Evolutionary conservation across 1,284 basidiomycete genomes (phyloP).

Genomic region (Apiotrichum sp.): DNA sequence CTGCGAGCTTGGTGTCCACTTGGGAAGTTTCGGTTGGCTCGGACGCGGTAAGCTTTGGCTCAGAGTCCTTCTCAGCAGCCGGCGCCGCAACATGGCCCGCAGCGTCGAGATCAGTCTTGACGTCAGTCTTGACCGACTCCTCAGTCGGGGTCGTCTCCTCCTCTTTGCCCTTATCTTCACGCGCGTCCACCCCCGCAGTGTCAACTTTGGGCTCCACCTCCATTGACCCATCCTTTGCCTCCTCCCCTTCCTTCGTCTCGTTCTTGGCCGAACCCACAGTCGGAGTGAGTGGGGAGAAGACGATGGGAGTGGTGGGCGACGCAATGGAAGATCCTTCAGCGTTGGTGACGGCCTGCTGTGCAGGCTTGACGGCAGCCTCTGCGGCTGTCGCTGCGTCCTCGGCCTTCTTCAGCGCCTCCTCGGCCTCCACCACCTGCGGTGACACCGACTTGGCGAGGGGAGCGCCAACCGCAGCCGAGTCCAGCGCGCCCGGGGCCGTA

Average conservation of each 20-base stretch:
- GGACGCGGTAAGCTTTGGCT: background rate
- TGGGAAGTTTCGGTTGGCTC: background rate
- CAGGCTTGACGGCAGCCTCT: conserved; percentile 16
- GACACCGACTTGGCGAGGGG: background rate
- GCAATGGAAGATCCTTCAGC: no score
- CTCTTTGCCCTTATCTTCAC: background rate
- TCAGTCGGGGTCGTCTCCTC: background rate
- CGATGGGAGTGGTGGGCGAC: background rate
- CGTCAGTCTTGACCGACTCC: background rate
- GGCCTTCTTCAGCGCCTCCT: background rate
- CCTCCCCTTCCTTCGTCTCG: background rate
- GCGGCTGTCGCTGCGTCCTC: conserved; percentile 7
- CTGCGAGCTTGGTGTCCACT: background rate
- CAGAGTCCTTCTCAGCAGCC: no score
- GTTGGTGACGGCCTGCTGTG: conserved; percentile 8
- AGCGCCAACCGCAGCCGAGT: background rate
- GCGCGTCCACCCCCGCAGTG: background rate
- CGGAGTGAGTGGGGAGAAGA: no score
- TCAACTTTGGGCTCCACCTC: no score
- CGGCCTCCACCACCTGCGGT: background rate
- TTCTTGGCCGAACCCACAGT: background rate
- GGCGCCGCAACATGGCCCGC: background rate
- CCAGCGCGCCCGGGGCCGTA: background rate
- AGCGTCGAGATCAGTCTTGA: background rate
- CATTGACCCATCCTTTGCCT: background rate